Evolutionary conservation across 352 stramenopile genomes (phyloP), one percentile per base, ranked within the genome.

Genomic region (Phytophthora sp.): DNA sequence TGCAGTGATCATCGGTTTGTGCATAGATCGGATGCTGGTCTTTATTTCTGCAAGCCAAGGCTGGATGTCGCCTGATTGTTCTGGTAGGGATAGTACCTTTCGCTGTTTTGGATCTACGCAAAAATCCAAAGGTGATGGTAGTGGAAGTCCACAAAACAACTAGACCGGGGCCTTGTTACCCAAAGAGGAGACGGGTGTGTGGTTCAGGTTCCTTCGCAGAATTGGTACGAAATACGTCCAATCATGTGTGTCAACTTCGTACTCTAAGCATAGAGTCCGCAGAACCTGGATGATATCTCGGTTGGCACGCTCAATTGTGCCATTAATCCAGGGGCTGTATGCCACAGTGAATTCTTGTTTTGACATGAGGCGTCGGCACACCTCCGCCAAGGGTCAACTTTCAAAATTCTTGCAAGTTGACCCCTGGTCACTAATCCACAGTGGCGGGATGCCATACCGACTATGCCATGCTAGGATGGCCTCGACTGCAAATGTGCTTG

Each of bases 301-400:
- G 20, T 79, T 82, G 1, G 70, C 16, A 1, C 66, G 45, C 29
- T 79, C 66, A 15, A 79, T 57, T 13, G 57, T 69, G 4, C 66
- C 74, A 33, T 77, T 79, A 12, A 71, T 67, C 74, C 71, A 77
- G n/a, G 66, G 67, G 3, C 21, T 46, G 57, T 77, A 79, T 3
- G 60, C 47, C 5, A 66, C 24, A 8, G 58, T 60, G 31, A 77
- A 70, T 12, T 70, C 20, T 42, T 80, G 73, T 1, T 64, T 0
- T 21, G 27, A 38, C 12, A 60, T 67, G 0, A 76, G 46, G 0
- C 54, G 36, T 23, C 26, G 16, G 18, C 33, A 55, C 4, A 82
- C 20, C 38, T 75, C 57, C 20, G 6, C 2, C 11, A 79, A n/a
- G n/a, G n/a, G n/a, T n/a, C 46, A 3, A 75, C 52, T 31, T n/a